Percentiles rank a stretch among this genome's conserved stretches.
Evolutionary conservation across 306 rosid species (phyloP).

Genomic region (Sphenostylis stenocarpa): DNA sequence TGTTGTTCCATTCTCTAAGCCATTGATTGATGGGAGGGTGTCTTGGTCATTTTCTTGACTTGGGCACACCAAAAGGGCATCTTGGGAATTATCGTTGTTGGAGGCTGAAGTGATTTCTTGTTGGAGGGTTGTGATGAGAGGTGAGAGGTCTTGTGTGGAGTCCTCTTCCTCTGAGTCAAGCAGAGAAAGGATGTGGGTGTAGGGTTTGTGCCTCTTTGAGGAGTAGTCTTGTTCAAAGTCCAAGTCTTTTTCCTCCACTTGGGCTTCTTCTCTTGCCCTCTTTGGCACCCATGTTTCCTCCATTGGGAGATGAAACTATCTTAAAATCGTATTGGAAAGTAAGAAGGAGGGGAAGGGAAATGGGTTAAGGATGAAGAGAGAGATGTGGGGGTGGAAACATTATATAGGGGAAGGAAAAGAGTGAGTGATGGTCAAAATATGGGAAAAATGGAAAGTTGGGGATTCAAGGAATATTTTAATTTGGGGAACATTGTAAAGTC

Average conservation of each 20-base stretch:
- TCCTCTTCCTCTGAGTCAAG: slow-evolving; percentile 80
- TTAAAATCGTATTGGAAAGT: too few species aligned
- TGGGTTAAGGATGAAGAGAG: slow-evolving; percentile 22
- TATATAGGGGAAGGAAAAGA: slow-evolving; percentile 33
- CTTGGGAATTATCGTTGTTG: not conserved
- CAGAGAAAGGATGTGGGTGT: slow-evolving; percentile 65
- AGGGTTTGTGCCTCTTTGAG: slow-evolving; percentile 61
- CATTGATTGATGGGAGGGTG: not conserved
- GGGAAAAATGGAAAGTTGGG: not conserved
- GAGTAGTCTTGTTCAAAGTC: slow-evolving; percentile 33
- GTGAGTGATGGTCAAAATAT: slow-evolving; percentile 48
- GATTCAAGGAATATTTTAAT: slow-evolving; percentile 39
- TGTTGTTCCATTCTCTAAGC: slow-evolving; percentile 20
- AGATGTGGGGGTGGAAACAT: slow-evolving; percentile 14
- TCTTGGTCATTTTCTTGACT: slow-evolving; percentile 6
- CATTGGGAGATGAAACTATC: too few species aligned
- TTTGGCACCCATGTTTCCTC: slow-evolving; percentile 44
- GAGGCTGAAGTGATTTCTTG: slow-evolving; percentile 51
- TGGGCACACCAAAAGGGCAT: not conserved
- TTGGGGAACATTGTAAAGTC: slow-evolving; percentile 14
- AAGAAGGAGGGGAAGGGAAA: not conserved
- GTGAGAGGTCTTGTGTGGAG: slow-evolving; percentile 54
- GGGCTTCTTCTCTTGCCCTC: slow-evolving; percentile 58
- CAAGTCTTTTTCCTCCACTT: slow-evolving; percentile 23
- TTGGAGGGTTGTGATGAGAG: slow-evolving; percentile 68